These are phyloP conservation scores for Echites panduratus DNA, from an alignment of 257 asterid genomes.

Conservation along the genomic window DNA sequence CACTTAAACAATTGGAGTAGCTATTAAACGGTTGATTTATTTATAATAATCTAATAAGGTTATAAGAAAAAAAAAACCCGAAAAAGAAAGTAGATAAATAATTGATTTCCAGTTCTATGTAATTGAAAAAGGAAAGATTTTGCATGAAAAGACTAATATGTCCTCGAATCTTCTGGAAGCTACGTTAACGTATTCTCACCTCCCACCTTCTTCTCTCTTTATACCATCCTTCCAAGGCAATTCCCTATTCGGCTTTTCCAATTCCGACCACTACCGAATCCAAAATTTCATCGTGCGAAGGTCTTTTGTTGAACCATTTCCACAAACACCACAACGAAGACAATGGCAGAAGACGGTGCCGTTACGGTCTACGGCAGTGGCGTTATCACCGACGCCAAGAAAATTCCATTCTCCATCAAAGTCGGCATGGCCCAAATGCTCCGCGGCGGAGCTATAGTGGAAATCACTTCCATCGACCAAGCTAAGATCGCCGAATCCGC, in stretches of 20 bases:
- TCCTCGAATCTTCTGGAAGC: conserved; percentile 50
- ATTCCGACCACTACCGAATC: background rate
- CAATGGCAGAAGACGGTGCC: conserved; percentile 70
- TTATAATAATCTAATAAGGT: no score
- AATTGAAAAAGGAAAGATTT: no score
- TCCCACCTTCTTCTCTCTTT: conserved; percentile 1
- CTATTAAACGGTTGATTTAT: no score
- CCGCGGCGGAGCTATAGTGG: conserved; percentile 79
- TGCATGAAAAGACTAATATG: no score
- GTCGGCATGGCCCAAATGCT: conserved; percentile 72
- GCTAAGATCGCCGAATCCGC: conserved; percentile 83
- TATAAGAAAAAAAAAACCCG: no score
- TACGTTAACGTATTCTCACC: conserved; percentile 9
- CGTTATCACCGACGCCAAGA: conserved; percentile 60
- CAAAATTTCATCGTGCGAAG: background rate
- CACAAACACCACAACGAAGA: conserved; percentile 13
- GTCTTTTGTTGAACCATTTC: conserved; percentile 23
- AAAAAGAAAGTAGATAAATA: no score
- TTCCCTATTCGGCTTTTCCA: no score
- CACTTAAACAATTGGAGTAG: no score
- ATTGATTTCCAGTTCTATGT: no score
- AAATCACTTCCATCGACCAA: conserved; percentile 54
- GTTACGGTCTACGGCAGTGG: conserved; percentile 69
- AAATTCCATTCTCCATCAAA: conserved; percentile 60
- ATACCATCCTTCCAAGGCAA: background rate